These are phyloP conservation scores for Penicillium verrucosum DNA, from an alignment of 2,329 filamentous ascomycete genomes.

Conservation along the genomic window DNA sequence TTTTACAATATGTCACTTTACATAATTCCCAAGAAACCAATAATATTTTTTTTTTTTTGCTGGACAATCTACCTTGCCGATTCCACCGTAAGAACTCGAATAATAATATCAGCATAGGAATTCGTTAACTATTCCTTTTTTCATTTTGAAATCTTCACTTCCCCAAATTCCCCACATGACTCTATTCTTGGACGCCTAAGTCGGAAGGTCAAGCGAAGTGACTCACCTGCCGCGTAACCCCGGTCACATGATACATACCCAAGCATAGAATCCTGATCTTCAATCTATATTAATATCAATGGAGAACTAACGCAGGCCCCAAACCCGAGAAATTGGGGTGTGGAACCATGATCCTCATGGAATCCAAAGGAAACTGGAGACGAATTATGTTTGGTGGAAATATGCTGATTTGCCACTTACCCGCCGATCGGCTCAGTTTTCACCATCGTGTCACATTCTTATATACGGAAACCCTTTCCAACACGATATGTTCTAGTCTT, in stretches of 20 bases:
- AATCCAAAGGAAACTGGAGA: not conserved
- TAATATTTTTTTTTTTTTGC: slow-evolving; percentile 7
- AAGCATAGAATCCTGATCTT: not conserved
- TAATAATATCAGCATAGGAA: not conserved
- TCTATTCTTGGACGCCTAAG: slow-evolving; percentile 8
- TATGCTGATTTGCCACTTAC: slow-evolving; percentile 4
- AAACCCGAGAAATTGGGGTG: not conserved
- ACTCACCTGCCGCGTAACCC: slow-evolving; percentile 9
- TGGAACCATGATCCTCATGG: slow-evolving; percentile 3
- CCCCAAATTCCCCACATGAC: slow-evolving; percentile 2
- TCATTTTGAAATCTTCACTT: not conserved
- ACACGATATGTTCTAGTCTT: not conserved
- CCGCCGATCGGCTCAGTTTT: slow-evolving; percentile 7
- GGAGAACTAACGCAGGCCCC: slow-evolving; percentile 8
- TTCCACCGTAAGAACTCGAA: not conserved
- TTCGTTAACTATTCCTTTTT: too few relatives aligned
- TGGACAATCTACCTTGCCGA: not conserved
- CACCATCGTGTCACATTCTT: slow-evolving; percentile 8
- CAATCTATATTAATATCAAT: not conserved
- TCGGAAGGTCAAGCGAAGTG: slow-evolving; percentile 7
- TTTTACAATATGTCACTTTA: not conserved
- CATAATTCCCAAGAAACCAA: not conserved
- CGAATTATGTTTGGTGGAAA: slow-evolving; percentile 2
- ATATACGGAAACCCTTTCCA: not conserved
- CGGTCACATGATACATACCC: slow-evolving; percentile 1